Evolutionary conservation across 2,329 filamentous ascomycete species (phyloP), one percentile per base, ranked within the genome.

Genomic region (Colletotrichum liaoningense): DNA sequence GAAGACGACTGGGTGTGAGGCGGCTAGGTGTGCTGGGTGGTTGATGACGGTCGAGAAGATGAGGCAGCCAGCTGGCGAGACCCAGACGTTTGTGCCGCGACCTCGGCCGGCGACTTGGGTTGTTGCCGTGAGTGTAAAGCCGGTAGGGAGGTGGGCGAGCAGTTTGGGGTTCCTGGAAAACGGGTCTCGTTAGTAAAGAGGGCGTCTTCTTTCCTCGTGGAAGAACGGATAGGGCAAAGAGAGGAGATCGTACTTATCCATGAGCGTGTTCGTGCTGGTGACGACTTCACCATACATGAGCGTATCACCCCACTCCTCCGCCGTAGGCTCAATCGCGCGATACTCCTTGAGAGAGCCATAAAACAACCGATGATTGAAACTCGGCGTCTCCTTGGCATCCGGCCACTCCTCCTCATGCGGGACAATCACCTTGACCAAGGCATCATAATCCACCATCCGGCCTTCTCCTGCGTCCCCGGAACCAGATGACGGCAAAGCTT

Each of bases 51-150:
- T 95, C 11, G 95, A 98, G 84, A 97, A 97, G 81, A 98, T 93
- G 6, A 98, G 88, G 46, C 91, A 91, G 1, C 97, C 97, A 0
- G 94, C 90, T 0, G 97, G 97, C 0, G 95, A 95, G 5, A 99
- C 91, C 97, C 97, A 99, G 73, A 98, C 94, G 78, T 99, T 99
- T 38, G 89, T 92, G 4, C 97, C 97, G 11, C 97, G 93, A 8
- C 97, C 97, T 49, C 97, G 92, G 8, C 93, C 97, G 0, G 95
- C 94, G 7, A 98, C 87, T 81, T 98, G 96, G 0, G 93, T 95
- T 0, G 95, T 97, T 1, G 97, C 96, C 1, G 93, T 93, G 12
- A 94, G 87, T 0, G 95, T 97, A 80, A 98, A 95, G n/a, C 97
- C 97, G 0, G 90, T 92, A 0, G 95, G 94, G 0, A 98, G 88